These are phyloP conservation scores for Parafenestella ontariensis DNA, from an alignment of 2,329 filamentous ascomycete species.

Conservation along the genomic window DNA sequence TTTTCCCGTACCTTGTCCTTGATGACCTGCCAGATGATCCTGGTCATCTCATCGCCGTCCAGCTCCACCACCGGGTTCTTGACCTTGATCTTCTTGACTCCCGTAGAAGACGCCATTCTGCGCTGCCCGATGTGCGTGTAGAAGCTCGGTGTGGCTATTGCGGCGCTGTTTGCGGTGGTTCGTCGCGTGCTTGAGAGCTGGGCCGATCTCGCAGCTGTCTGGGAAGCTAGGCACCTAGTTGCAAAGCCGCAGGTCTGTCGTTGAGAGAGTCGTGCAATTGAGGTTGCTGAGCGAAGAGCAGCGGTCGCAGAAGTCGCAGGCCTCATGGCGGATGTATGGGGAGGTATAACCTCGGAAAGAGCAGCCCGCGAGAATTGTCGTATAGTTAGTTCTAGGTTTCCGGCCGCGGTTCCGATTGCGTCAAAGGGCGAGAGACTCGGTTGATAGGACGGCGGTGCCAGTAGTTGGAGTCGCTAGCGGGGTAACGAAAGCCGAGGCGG, in stretches of 20 bases:
- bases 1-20: conserved; percentile 76
- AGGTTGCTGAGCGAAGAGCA: conserved; percentile 33
- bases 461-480: conserved; percentile 31
- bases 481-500: conserved; percentile 40
- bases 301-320: conserved; percentile 35
- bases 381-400: conserved; percentile 14
- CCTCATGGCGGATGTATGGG: conserved; percentile 36
- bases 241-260: conserved; percentile 38
- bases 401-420: conserved; percentile 35
- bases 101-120: conserved; percentile 58
- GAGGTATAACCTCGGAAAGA: conserved; percentile 34
- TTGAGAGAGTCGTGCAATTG: conserved; percentile 27
- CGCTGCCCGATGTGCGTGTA: conserved; percentile 24
- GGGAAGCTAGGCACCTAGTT: conserved; percentile 37
- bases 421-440: conserved; percentile 18
- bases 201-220: conserved; percentile 32
- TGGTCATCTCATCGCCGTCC: conserved; percentile 94
- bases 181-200: conserved; percentile 24
- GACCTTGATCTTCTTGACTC: conserved; percentile 99
- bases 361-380: conserved; percentile 18
- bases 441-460: conserved; percentile 14
- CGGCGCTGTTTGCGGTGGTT: conserved; percentile 14
- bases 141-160: conserved; percentile 9
- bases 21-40: conserved; percentile 99
- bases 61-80: conserved; percentile 99